A percentile compares a stretch with the other conserved stretches of the same genome.
phyloP scores from a whole-genome alignment of 73 alveolate genomes.

The Breviolum minutum region DNA sequence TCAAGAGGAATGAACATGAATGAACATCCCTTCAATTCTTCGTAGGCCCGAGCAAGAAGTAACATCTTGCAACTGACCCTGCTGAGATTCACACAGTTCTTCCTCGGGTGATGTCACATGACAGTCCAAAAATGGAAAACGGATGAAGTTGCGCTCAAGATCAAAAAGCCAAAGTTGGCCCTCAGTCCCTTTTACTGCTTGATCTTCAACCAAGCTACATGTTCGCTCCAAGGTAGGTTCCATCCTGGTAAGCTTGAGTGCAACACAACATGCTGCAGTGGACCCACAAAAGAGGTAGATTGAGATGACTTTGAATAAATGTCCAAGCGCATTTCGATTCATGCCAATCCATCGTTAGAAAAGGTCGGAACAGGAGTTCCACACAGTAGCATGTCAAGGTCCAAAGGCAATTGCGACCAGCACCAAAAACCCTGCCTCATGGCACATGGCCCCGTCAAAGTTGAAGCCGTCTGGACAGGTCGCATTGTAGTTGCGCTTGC shows the following conservation, averaged over 20 bases:
- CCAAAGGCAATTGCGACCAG: too few relatives aligned
- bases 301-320: too few relatives aligned
- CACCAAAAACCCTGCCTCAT: conserved; percentile 35
- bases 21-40: background rate
- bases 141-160: background rate
- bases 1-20: background rate
- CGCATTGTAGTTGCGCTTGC: conserved; percentile 61
- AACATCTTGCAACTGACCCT: too few relatives aligned
- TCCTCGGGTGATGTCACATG: conserved; percentile 17
- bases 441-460: conserved; percentile 90
- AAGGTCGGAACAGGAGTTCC: too few relatives aligned
- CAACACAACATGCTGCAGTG: too few relatives aligned
- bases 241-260: conserved; percentile 23
- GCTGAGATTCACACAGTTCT: conserved; percentile 48
- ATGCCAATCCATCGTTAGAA: too few relatives aligned
- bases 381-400: too few relatives aligned
- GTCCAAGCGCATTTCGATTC: too few relatives aligned
- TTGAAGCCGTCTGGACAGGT: conserved; percentile 85
- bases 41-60: too few relatives aligned
- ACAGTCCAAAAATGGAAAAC: background rate
- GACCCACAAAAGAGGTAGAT: too few relatives aligned
- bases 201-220: conserved; percentile 5
- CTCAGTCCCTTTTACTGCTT: too few relatives aligned
- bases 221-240: conserved; percentile 60
- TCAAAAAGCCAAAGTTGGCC: background rate